Evolutionary conservation across 2,329 filamentous ascomycete genomes (phyloP), one percentile per base, ranked within the genome.

Genomic region (Hypoxylon sp.): DNA sequence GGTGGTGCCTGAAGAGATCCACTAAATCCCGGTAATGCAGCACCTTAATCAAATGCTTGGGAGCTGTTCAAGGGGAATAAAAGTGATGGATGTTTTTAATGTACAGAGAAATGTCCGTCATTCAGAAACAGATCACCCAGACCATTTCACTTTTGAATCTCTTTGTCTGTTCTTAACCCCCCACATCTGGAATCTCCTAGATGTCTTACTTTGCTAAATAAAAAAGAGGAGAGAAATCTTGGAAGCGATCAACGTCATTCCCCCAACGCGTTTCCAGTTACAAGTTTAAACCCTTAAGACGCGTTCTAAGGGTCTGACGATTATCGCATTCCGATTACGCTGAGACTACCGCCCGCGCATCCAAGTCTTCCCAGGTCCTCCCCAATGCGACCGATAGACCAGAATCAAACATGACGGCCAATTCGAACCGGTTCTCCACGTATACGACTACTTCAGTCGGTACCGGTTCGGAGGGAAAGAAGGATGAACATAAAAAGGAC

Each of bases 401-500:
- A 52, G 31, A 59, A 70, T 65, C 72, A 70, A 77, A 69, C 78
- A 88, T 87, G 85, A 82, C 85, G 74, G 79, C 81, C 74, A 86
- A 83, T 77, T 80, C 82, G 69, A 88, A 88, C 77, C 84, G 87
- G 74, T 83, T 84, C 77, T 89, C 87, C 66, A 88, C 83, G 76
- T 88, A 86, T 81, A 90, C 86, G 69, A 82, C 82, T 74, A 86
- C 81, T 72, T 89, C 84, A 71, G 79, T 74, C 50, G 77, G 77
- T 62, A 81, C 78, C 66, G 85, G 85, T 67, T 84, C 84, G 63
- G 88, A 88, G 53, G 82, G 82, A 74, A 86, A 86, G 72, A 87
- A 88, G 82, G 87, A 84, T 80, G 91, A 92, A 74, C 91, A 91
- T 71, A 94, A 93, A 83, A 93, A 93, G 81, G 93, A 97, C 78